A percentile compares a stretch with the other conserved stretches of the same genome.
phyloP scores from a whole-genome alignment of 768 basidiomycete species.

The Tulasnella sp. region DNA sequence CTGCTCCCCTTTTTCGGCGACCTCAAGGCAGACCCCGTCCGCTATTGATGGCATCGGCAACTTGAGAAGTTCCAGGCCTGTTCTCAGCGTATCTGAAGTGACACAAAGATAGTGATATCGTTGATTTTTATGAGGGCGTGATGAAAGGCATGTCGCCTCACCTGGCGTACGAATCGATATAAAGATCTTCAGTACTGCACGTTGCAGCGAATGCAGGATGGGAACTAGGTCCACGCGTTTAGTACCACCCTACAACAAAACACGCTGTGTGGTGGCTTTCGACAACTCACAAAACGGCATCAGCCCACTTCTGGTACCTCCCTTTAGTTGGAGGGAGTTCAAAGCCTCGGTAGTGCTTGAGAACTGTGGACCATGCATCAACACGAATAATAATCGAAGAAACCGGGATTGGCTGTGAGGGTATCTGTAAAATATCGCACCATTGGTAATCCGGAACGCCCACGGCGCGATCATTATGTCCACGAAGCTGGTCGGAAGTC shows the following conservation, averaged over 20 bases:
- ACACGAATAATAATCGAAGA: background rate
- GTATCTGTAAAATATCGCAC: background rate
- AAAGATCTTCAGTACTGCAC: slow-evolving; percentile 62
- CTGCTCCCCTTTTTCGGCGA: background rate
- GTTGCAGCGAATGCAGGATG: slow-evolving; percentile 65
- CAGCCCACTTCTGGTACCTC: slow-evolving; percentile 52
- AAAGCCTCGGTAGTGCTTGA: slow-evolving; percentile 66
- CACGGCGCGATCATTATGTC: slow-evolving; percentile 72
- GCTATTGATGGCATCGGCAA: slow-evolving; percentile 69
- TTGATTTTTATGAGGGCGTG: background rate
- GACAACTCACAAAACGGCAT: slow-evolving; percentile 44
- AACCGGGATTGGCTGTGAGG: background rate
- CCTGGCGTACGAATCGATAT: slow-evolving; percentile 56
- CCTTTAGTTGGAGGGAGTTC: slow-evolving; percentile 42
- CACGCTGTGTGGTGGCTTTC: background rate
- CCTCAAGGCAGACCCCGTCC: slow-evolving; percentile 59
- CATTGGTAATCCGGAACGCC: slow-evolving; percentile 37
- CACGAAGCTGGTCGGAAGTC: slow-evolving; percentile 42
- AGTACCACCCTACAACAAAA: background rate
- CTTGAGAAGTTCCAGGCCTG: slow-evolving; percentile 69
- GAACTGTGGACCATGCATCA: slow-evolving; percentile 35
- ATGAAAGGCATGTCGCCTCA: slow-evolving; percentile 31
- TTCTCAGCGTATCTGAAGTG: slow-evolving; percentile 65
- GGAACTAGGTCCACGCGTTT: background rate
- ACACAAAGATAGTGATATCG: background rate